Conservation (phyloP, 805 yeast species). For the Dipodascus geniculatus region DNA sequence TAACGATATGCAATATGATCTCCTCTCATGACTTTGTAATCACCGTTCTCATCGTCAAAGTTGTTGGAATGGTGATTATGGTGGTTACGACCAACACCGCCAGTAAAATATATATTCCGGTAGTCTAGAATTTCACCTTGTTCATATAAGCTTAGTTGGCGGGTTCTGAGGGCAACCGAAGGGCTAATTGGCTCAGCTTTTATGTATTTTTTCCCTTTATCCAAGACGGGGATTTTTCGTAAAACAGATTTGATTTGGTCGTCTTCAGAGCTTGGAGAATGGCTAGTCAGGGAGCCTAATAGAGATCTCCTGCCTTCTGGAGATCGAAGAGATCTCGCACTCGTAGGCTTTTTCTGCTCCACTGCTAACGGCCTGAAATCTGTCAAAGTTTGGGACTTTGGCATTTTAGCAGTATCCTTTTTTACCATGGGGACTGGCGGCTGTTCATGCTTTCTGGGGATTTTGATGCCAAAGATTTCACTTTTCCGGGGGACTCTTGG, state of each 20-base stretch:
- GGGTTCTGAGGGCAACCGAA: slow-evolving; percentile 13
- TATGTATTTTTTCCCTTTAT: neutral
- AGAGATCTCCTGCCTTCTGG: neutral
- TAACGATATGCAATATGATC: slow-evolving; percentile 74
- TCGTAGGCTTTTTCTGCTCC: neutral
- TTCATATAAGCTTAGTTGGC: slow-evolving; percentile 40
- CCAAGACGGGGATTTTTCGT: neutral
- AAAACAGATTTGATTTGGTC: neutral
- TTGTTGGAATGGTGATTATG: slow-evolving; percentile 41
- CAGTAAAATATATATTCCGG: slow-evolving; percentile 34
- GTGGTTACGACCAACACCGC: slow-evolving; percentile 29
- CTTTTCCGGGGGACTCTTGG: neutral
- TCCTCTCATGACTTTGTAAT: slow-evolving; percentile 40
- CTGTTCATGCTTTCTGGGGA: neutral
- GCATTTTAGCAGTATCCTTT: neutral
- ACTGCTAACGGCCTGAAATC: neutral
- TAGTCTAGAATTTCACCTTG: slow-evolving; percentile 46
- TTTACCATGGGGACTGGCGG: neutral
- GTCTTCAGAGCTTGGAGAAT: neutral
- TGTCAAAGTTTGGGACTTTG: neutral
- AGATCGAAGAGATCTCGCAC: neutral
- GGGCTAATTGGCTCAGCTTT: slow-evolving; percentile 11
- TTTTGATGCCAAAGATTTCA: neutral
- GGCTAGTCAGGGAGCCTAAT: neutral
- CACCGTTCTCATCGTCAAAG: slow-evolving; percentile 59